Base-by-base conservation (phyloP, 2,329 filamentous ascomycete species). In the Dissoconium aciculare region DNA sequence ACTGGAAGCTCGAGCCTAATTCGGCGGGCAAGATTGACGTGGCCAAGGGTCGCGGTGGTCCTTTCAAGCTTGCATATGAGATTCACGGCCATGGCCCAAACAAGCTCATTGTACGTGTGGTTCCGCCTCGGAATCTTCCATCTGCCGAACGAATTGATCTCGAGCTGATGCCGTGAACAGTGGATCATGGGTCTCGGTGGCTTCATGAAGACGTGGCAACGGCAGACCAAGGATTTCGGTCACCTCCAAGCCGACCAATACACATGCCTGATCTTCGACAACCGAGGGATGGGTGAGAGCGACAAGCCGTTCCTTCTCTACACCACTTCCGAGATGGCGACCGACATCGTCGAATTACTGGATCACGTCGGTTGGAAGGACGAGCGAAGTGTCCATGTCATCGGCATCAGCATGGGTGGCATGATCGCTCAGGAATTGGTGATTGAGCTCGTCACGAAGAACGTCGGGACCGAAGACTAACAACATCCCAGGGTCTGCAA, bases 351-450 rank as follows among this genome's bases (percentile, higher is more conserved):
- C 40, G 80, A 89, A 46, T 59, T 89, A 11, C 46, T 71, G 12
- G 67, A 74, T 41, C 68, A 79, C 45, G 52, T 89, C 6, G 73
- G 71, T 39, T 91, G 80, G 79, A 72, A 54, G 32, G 40, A 64
- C 49, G 44, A 62, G 45, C 57, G 64, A 60, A 51, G 69, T 30
- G 43, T 77, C 10, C 74, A 93, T 57, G 53, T 91, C 31, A 63
- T 79, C 17, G 84, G 83, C 33, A 73, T 87, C 41, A 82, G 76
- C 36, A 79, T 92, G 68, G 83, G 83, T 40, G 83, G 84, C 47
- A 92, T 93, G 84, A 87, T 93, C 45, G 72, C 80, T 2, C 84
- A 92, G 55, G 84, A 93, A 57, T 49, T 93, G 3, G 68, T 65
- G 52, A 47, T 49, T 33, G 17, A 17, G 13, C 9, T 14, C 24